Evolutionary conservation across 2,329 filamentous ascomycete species (phyloP).

Genomic region (Triangularia setosa): DNA sequence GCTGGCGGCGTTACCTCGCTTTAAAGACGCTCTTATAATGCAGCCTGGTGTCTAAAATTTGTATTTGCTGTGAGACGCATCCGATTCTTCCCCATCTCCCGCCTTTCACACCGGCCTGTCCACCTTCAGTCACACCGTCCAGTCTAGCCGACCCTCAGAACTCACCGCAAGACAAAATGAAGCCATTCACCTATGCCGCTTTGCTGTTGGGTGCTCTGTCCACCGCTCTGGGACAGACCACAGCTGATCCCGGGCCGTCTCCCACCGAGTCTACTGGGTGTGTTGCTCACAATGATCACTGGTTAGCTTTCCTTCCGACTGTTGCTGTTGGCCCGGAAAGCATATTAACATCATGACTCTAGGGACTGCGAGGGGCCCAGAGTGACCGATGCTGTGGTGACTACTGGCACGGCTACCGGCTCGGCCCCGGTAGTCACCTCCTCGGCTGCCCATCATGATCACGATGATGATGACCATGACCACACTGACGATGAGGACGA

Average conservation of each 20-base stretch:
- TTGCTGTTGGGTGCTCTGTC: conserved; percentile 18
- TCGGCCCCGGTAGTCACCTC: not conserved
- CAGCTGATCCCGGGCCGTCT: conserved; percentile 19
- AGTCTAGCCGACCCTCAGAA: not conserved
- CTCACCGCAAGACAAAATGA: conserved; percentile 16
- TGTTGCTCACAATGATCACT: conserved; percentile 39
- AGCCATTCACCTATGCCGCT: conserved; percentile 16
- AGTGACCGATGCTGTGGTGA: conserved; percentile 6
- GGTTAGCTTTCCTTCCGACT: conserved; percentile 22
- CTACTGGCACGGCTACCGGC: not conserved
- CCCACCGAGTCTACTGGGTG: conserved; percentile 31
- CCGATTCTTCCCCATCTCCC: not conserved
- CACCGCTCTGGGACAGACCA: conserved; percentile 15
- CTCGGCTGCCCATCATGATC: not conserved
- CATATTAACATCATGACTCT: not conserved
- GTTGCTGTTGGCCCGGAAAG: not conserved
- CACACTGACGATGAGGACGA: conserved; percentile 11
- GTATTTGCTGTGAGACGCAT: not conserved
- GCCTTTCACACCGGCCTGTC: not conserved
- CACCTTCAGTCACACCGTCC: not conserved
- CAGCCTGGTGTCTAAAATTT: too few relatives aligned
- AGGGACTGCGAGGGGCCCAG: conserved; percentile 24
- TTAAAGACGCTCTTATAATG: not conserved
- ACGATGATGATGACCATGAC: conserved; percentile 11
- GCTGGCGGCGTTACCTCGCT: not conserved